phyloP scores from a whole-genome alignment of 495 filamentous ascomycete species.

The Acidomyces sp. region DNA sequence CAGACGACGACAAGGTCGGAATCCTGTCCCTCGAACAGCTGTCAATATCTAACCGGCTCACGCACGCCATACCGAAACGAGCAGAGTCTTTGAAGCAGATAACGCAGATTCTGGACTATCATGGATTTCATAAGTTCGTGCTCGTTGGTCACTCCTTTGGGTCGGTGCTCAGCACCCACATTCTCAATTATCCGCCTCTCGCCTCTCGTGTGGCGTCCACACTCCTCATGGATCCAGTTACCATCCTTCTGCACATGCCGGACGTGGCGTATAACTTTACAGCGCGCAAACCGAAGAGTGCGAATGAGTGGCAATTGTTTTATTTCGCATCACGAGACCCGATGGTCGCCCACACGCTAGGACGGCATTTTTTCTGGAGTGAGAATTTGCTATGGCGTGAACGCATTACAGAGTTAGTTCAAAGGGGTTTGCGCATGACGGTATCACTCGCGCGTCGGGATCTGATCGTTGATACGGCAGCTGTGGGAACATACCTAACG shows the following conservation, averaged over 20 bases:
- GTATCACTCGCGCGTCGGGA: conserved; percentile 46
- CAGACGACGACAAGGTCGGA: conserved; percentile 19
- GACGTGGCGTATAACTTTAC: conserved; percentile 27
- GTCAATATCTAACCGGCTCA: conserved; percentile 23
- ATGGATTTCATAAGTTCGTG: conserved; percentile 18
- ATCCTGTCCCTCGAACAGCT: conserved; percentile 24
- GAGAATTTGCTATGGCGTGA: conserved; percentile 25
- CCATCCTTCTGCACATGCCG: conserved; percentile 22
- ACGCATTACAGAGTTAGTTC: conserved; percentile 12
- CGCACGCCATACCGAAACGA: conserved; percentile 13
- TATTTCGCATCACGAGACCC: conserved; percentile 23
- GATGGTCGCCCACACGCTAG: conserved; percentile 19
- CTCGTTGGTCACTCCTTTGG: conserved; percentile 25
- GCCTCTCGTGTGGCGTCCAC: conserved; percentile 16
- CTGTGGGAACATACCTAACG: conserved; percentile 44
- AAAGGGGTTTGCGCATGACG: conserved; percentile 32
- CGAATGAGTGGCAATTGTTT: conserved; percentile 24
- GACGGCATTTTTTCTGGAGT: conserved; percentile 24
- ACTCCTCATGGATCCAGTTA: conserved; percentile 24
- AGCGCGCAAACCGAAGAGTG: conserved; percentile 13
- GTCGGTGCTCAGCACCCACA: conserved; percentile 19
- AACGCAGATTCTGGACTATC: conserved; percentile 17
- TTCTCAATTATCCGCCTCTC: conserved; percentile 16
- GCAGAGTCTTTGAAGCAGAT: conserved; percentile 16
- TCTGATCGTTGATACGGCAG: conserved; percentile 49